A percentile compares a stretch with the other conserved stretches of the same genome.
Conservation (phyloP, 345 rosid genomes). For the Reutealis trisperma region DNA sequence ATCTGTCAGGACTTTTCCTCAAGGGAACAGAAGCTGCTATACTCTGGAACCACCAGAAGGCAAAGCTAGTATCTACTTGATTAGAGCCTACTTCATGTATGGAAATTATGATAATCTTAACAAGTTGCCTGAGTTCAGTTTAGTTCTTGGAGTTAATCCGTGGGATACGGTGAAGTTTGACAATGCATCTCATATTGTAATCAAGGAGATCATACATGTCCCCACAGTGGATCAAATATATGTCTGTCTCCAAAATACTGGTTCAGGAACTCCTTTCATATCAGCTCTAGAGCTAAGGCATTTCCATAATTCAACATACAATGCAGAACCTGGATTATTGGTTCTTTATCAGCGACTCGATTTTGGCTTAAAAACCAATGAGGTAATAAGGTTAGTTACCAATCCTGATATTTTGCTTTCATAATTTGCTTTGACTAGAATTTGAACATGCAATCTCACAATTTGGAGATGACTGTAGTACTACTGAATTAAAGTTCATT, state of each 20-base stretch:
- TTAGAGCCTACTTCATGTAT: constrained; percentile 40
- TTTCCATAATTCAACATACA: constrained; percentile 25
- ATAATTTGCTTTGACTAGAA: too few relatives aligned
- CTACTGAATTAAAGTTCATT: too few relatives aligned
- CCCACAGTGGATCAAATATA: constrained; percentile 22
- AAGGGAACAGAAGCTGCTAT: constrained; percentile 35
- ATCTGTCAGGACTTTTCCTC: constrained; percentile 34
- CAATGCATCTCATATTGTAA: constrained; percentile 30
- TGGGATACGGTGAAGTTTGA: constrained; percentile 34
- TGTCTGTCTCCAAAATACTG: constrained; percentile 35
- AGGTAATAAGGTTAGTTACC: constrained; percentile 30
- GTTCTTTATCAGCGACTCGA: constrained; percentile 29
- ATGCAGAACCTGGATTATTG: constrained; percentile 16
- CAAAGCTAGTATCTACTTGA: constrained; percentile 24
- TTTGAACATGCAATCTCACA: too few relatives aligned
- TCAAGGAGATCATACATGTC: constrained; percentile 34
- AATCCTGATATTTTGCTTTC: neutral
- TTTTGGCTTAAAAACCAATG: constrained; percentile 27
- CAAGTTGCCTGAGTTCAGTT: constrained; percentile 23
- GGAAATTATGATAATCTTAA: constrained; percentile 33
- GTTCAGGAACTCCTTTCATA: constrained; percentile 36
- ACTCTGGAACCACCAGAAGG: constrained; percentile 32
- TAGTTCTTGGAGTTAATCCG: constrained; percentile 28
- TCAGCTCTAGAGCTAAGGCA: constrained; percentile 37
- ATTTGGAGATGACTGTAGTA: too few relatives aligned